Base-by-base conservation (phyloP, 495 filamentous ascomycete species). In the Penicillium manginii region DNA sequence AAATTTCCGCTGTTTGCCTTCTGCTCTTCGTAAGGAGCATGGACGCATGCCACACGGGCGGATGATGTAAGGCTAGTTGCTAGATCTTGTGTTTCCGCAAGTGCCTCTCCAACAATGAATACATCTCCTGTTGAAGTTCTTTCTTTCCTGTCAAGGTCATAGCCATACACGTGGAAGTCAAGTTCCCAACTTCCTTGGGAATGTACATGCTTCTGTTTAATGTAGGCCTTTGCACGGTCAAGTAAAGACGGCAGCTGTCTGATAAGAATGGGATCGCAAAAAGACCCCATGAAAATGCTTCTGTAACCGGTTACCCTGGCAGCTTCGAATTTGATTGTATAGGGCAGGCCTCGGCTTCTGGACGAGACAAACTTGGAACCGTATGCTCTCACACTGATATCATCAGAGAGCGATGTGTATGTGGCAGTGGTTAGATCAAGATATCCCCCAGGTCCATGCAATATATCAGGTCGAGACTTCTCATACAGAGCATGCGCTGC, bases 401-500 rank as follows among this genome's bases (percentile, higher is more conserved):
- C 37, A 0, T 73, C 67, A 40, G 78, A 72, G 2, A 81, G 61
- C 47, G 78, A 71, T 53, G 73, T 67, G 50, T 78, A 81, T 0
- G 56, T 70, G 2, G 73, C 62, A 1, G 57, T 33, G 14, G 65
- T 70, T 2, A 83, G 63, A 37, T 76, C 61, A 1, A 84, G 68
- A 29, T 57, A 58, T 15, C 80, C 81, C 1, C 81, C 81, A 8
- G 81, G 81, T 0, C 80, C 80, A 17, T 66, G 55, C 6, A 81
- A 66, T 1, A 70, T 39, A 67, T 82, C 79, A 0, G 81, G 78
- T 31, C 78, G 63, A 2, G 74, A 64, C 56, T 82, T 84, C 61
- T 84, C 79, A 37, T 83, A 83, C 39, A 84, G 67, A 1, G 80
- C 74, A 55, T 83, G 80, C 0, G 80, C 78, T 2, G 80, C 79